Conservation (phyloP, 2,329 filamentous ascomycete genomes). For the Ascosphaera aggregata region DNA sequence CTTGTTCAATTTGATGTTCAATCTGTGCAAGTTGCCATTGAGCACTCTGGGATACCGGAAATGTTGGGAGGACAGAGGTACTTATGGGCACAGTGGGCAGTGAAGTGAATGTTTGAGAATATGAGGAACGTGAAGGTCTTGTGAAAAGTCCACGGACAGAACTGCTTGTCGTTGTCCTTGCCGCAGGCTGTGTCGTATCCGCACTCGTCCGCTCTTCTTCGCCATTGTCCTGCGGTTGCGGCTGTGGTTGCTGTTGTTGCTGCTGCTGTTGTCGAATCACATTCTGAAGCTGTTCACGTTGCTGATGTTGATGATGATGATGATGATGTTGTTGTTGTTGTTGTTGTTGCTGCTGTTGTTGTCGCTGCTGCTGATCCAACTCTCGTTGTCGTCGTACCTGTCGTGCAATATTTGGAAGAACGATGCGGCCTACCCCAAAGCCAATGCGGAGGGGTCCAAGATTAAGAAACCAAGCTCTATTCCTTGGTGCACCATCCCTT, state of each 20-base stretch:
- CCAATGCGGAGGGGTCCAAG: constrained; percentile 53
- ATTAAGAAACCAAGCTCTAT: constrained; percentile 40
- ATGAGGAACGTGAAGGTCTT: no score
- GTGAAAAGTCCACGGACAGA: no score
- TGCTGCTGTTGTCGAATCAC: no score
- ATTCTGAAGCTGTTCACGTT: no score
- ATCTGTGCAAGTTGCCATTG: constrained; percentile 35
- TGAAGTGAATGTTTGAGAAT: no score
- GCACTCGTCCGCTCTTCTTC: no score
- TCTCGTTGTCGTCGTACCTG: constrained; percentile 21
- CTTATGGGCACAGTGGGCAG: no score
- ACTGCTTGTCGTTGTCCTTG: no score
- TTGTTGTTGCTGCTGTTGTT: constrained; percentile 4
- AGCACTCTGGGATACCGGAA: neutral
- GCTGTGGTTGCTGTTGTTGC: no score
- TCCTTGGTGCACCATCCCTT: constrained; percentile 5
- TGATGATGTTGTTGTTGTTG: constrained; percentile 5
- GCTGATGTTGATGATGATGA: constrained; percentile 19
- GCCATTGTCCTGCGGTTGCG: no score
- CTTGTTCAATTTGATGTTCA: constrained; percentile 44
- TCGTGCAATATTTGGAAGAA: constrained; percentile 41
- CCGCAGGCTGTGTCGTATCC: no score
- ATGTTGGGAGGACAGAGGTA: no score
- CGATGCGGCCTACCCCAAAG: constrained; percentile 39
- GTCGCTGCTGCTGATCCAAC: constrained; percentile 14